phyloP scores from a whole-genome alignment of 495 filamentous ascomycete species.

The Stereocaulon alpinum region DNA sequence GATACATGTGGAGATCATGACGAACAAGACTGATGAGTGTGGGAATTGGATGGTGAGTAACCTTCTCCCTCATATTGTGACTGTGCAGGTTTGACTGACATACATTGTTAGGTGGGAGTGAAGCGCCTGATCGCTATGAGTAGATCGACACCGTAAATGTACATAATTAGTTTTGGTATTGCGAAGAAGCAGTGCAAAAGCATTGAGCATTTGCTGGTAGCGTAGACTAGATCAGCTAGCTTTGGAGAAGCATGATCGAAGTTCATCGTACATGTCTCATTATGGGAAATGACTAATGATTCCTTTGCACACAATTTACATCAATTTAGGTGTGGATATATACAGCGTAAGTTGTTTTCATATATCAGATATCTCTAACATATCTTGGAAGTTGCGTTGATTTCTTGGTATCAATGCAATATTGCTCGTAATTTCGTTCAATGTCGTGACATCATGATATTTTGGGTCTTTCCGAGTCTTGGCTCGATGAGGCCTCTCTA shows the following conservation, averaged over 20 bases:
- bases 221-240: neutral
- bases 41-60: conserved; percentile 88
- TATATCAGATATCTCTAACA: neutral
- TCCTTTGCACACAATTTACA: neutral
- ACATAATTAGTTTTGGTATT: neutral
- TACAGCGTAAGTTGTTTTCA: neutral
- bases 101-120: conserved; percentile 58
- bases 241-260: neutral
- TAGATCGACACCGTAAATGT: conserved; percentile 50
- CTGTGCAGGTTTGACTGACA: neutral
- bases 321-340: neutral
- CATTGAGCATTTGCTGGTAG: neutral
- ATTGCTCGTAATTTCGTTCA: conserved; percentile 2
- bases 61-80: neutral
- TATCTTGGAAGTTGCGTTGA: neutral
- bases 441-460: neutral
- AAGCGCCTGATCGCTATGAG: conserved; percentile 91
- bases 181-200: neutral
- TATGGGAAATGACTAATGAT: too few relatives aligned
- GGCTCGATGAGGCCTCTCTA: neutral
- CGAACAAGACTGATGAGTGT: conserved; percentile 73
- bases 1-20: conserved; percentile 74
- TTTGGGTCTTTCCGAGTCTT: neutral
- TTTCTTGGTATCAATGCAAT: neutral
- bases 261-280: too few relatives aligned